A percentile compares a stretch with the other conserved stretches of the same genome.
phyloP scores from a whole-genome alignment of 352 stramenopile genomes.

The Pythium dissimile region DNA sequence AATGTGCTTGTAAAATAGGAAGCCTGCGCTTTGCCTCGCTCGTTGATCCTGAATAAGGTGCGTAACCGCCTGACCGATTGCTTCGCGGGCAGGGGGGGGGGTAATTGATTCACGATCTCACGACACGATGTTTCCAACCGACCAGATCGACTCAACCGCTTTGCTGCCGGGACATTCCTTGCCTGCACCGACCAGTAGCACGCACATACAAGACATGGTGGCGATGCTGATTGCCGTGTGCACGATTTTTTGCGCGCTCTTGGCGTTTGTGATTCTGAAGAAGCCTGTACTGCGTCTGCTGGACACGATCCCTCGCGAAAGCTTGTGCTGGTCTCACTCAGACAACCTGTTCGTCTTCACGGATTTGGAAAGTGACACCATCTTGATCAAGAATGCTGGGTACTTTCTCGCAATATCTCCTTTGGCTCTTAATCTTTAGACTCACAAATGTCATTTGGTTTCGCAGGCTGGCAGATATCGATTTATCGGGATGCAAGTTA shows the following conservation, averaged over 20 bases:
- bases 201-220: conserved; percentile 20
- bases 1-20: too few relatives aligned
- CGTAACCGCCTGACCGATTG: background rate
- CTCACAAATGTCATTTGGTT: background rate
- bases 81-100: too few relatives aligned
- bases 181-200: background rate
- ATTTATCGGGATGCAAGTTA: conserved; percentile 19
- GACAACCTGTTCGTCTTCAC: conserved; percentile 24
- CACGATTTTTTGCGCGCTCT: conserved; percentile 18
- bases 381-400: conserved; percentile 26
- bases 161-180: background rate
- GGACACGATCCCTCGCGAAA: conserved; percentile 19
- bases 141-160: background rate
- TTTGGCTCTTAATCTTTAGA: background rate
- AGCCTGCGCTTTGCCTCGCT: background rate
- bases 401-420: too few relatives aligned
- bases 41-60: background rate
- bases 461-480: conserved; percentile 13
- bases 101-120: too few relatives aligned
- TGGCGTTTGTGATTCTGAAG: conserved; percentile 24
- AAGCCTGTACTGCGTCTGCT: conserved; percentile 18
- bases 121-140: too few relatives aligned
- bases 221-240: conserved; percentile 19
- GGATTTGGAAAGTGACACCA: conserved; percentile 18
- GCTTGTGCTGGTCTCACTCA: conserved; percentile 17